Base-by-base conservation (phyloP, 805 yeast genomes). In the Candida methanosorbosa region DNA sequence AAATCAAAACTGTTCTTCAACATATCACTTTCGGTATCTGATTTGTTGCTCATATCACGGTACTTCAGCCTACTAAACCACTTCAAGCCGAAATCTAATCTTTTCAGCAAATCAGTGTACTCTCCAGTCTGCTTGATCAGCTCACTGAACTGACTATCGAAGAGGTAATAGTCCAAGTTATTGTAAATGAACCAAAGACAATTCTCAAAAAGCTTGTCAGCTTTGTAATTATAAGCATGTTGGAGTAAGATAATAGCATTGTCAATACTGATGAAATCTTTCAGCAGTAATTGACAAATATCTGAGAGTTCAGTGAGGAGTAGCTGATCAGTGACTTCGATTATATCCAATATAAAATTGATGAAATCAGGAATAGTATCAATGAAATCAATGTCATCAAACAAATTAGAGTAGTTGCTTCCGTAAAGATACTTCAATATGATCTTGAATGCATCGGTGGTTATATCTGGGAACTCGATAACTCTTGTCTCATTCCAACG, bases 121-220 rank as follows among this genome's bases (percentile, higher is more conserved):
- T 40, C 39, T 8, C 36, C 28, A 32, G 42, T 38, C 4, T 55
- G 52, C 9, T 50, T 49, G 1, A 68, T 41, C 22, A 64, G 38
- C 8, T 59, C 56, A 1, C 52, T 39, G 35, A 64, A 62, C 1
- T 57, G 56, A 17, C 24, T 18, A 29, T 76, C 78, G 35, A 75
- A 69, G 23, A 86, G 57, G 13, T 83, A 46, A 3, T 74, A 49
- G 21, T 78, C 86, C 36, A 82, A 57, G 50, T 85, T 84, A 42
- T 72, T 66, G 43, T 71, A 75, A 11, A 84, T 63, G 44, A 71
- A 81, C 78, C 85, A 78, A 18, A 78, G 59, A 49, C 94, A 74
- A 35, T 73, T 70, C 33, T 66, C 64, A 39, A 75, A 64, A 25
- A 87, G 53, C 42, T 78, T 72, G 11, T 56, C 51, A 6, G 86